Evolutionary conservation across 305 asterid genomes (phyloP), one percentile per base, ranked within the genome.

Genomic region (Solanum hybrid): DNA sequence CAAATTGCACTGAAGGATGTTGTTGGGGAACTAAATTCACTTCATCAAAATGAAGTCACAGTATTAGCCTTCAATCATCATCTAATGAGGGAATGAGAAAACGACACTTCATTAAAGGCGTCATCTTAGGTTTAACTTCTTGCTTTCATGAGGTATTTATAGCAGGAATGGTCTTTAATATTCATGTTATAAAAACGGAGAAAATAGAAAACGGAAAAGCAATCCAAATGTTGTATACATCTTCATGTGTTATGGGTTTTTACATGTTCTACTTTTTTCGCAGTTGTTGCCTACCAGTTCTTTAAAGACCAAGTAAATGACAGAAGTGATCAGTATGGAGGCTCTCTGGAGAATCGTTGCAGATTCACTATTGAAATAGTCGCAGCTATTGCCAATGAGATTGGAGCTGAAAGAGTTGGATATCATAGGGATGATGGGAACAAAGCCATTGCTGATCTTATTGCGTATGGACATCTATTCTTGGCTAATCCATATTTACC

Each of bases 401-500:
- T 74, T 14, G 80, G 80, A 75, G 37, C 80, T 75, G 18, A 64
- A 89, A 2, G 92, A 91, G 94, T 93, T 5, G 94, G 94, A 13
- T 92, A 92, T 42, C 74, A 67, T 26, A 90, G 89, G 90, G 91
- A 90, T 3, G 90, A 90, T 9, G 93, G 94, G 3, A 91, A 91
- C 39, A 82, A 89, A 36, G 95, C 91, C 8, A 28, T 92, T 3
- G 86, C 86, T 34, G 89, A 81, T 90, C 91, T 93, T 14, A 93
- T 90, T 22, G 95, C 90, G 3, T 93, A 40, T 37, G 95, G 95
- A 24, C 90, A 91, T 11, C 40, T 69, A 16, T 93, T 92, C 88
- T 84, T 92, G 8, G 78, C 78, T 28, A 73, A 28, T 73, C 78
- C 22, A 0, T 11, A 73, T 73, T 73, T 28, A 73, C 78, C 78